Evolutionary conservation across 2,329 filamentous ascomycete species (phyloP).

Genomic region (Claviceps digitariae): DNA sequence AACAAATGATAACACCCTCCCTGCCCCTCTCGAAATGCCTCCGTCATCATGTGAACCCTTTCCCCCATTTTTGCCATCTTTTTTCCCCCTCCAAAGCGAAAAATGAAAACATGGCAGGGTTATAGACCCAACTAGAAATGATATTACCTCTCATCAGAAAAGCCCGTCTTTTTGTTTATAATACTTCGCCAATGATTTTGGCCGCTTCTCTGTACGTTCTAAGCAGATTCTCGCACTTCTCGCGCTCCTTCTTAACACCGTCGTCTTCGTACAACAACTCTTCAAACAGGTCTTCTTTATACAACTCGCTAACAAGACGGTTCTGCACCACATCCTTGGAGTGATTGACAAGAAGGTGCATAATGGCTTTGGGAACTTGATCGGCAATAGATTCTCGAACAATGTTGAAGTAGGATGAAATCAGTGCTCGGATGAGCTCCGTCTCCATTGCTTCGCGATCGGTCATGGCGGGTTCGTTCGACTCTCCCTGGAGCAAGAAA

Average conservation of each 20-base stretch:
- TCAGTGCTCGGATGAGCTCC: conserved; percentile 88
- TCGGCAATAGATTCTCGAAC: conserved; percentile 97
- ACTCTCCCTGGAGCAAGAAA: conserved; percentile 30
- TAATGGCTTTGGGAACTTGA: conserved; percentile 95
- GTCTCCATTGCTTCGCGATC: conserved; percentile 96
- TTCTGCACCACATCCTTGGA: conserved; percentile 98
- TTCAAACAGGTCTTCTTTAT: conserved; percentile 81
- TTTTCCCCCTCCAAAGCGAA: too few relatives aligned
- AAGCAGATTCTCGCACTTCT: conserved; percentile 95
- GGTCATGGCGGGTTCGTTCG: conserved; percentile 73
- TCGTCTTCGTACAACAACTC: conserved; percentile 97
- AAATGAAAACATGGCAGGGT: neutral
- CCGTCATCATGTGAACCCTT: too few relatives aligned
- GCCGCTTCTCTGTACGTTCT: conserved; percentile 94
- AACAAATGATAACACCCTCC: too few relatives aligned
- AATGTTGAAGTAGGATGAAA: conserved; percentile 98
- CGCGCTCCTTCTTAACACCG: conserved; percentile 88
- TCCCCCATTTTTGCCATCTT: too few relatives aligned
- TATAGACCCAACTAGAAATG: neutral
- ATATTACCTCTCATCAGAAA: neutral
- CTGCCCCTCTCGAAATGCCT: too few relatives aligned
- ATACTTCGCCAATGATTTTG: conserved; percentile 94
- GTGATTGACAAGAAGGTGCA: conserved; percentile 97
- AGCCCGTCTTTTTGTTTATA: conserved; percentile 34
- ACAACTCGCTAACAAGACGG: conserved; percentile 84